Percentiles rank a stretch among this genome's conserved stretches.
These are phyloP conservation scores for Cyclotella atomus DNA, from an alignment of 108 stramenopile genomes.

Conservation along the genomic window DNA sequence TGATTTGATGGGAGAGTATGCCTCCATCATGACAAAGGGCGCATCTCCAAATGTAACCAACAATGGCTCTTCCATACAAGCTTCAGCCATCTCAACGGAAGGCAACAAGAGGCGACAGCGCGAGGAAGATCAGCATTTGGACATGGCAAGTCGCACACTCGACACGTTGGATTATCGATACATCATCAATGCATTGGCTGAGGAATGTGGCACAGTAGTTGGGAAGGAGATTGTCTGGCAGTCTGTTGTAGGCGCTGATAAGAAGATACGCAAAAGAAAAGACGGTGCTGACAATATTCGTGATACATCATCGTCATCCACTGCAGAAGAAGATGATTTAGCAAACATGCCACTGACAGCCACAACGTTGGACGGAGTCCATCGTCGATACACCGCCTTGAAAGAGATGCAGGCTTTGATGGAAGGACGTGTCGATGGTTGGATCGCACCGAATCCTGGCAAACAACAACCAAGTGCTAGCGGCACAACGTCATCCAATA, in stretches of 20 bases:
- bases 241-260: slow-evolving; percentile 6
- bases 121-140: slow-evolving; percentile 46
- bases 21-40: slow-evolving; percentile 22
- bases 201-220: slow-evolving; percentile 61
- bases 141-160: slow-evolving; percentile 68
- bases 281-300: too few relatives aligned
- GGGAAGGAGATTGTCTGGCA: slow-evolving; percentile 51
- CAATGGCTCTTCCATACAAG: neutral
- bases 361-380: slow-evolving; percentile 39
- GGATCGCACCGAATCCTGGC: slow-evolving; percentile 11
- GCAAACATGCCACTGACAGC: slow-evolving; percentile 59
- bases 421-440: slow-evolving; percentile 38
- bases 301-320: too few relatives aligned
- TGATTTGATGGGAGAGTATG: slow-evolving; percentile 7
- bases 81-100: neutral
- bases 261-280: neutral
- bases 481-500: slow-evolving; percentile 44
- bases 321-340: slow-evolving; percentile 10
- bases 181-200: slow-evolving; percentile 56
- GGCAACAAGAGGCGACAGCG: neutral
- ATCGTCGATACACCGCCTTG: slow-evolving; percentile 71
- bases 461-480: neutral
- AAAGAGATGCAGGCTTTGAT: slow-evolving; percentile 68
- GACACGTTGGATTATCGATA: slow-evolving; percentile 79
- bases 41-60: too few relatives aligned